Percentiles rank a stretch among this genome's conserved stretches.
These are phyloP conservation scores for Actinidia polygama DNA, from an alignment of 179 eudicot species.

Conservation along the genomic window DNA sequence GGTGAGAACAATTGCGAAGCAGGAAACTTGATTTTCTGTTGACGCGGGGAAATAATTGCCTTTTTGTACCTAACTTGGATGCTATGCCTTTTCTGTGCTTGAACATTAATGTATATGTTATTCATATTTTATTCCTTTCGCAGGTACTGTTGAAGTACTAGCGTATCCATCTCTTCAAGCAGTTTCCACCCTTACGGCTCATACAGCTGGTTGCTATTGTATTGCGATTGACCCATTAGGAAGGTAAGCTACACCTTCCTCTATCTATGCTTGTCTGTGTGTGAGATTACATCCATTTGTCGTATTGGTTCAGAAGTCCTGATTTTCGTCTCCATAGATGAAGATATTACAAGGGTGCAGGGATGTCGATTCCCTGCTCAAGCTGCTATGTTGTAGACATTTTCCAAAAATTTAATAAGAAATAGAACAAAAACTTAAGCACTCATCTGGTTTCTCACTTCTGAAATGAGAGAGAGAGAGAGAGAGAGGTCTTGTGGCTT, in stretches of 20 bases:
- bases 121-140: constrained; percentile 19
- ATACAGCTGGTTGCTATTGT: constrained; percentile 99
- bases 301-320: neutral
- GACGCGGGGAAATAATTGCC: neutral
- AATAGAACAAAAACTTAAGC: too few species aligned
- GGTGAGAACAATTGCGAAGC: constrained; percentile 56
- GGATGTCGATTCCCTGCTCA: neutral
- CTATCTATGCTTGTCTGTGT: neutral
- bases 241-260: constrained; percentile 47
- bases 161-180: constrained; percentile 85
- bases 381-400: neutral
- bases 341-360: neutral
- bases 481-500: neutral
- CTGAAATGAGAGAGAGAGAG: too few species aligned
- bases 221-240: constrained; percentile 95
- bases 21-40: neutral
- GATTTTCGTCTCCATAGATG: constrained; percentile 1
- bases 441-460: too few species aligned
- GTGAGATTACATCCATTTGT: neutral
- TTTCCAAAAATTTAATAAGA: neutral
- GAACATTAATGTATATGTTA: neutral
- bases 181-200: constrained; percentile 90
- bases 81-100: neutral
- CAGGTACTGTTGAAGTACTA: constrained; percentile 96
- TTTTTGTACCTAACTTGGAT: constrained; percentile 7